Percentiles rank a stretch among this genome's conserved stretches.
Conservation (phyloP, 768 basidiomycete genomes). For the Leccinum subgranulosum region DNA sequence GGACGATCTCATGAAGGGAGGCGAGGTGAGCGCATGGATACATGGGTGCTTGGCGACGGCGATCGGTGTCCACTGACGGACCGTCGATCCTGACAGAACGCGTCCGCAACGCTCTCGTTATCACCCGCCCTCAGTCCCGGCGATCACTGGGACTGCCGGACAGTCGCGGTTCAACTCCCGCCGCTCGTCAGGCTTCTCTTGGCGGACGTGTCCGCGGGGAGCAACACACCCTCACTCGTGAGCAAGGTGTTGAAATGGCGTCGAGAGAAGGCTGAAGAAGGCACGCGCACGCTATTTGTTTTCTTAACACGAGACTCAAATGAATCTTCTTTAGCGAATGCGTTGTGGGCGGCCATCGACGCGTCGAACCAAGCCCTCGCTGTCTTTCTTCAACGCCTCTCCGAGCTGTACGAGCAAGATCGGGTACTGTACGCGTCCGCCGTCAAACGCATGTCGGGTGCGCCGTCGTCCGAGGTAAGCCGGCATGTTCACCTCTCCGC, state of each 20-base stretch:
- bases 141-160: constrained; percentile 63
- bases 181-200: constrained; percentile 81
- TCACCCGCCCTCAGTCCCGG: constrained; percentile 61
- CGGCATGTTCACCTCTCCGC: constrained; percentile 12
- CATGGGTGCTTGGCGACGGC: neutral
- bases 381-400: constrained; percentile 48
- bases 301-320: neutral
- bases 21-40: constrained; percentile 18
- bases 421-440: constrained; percentile 49
- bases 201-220: constrained; percentile 95
- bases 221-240: constrained; percentile 92
- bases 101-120: constrained; percentile 19
- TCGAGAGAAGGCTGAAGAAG: constrained; percentile 54
- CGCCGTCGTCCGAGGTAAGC: constrained; percentile 53
- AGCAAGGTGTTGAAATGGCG: constrained; percentile 91
- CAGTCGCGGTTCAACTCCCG: constrained; percentile 76
- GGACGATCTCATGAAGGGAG: constrained; percentile 21
- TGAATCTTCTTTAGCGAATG: constrained; percentile 42
- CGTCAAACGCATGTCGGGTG: constrained; percentile 59
- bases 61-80: neutral
- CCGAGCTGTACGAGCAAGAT: constrained; percentile 46
- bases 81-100: constrained; percentile 10
- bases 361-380: constrained; percentile 60
- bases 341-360: constrained; percentile 64
- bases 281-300: constrained; percentile 30